phyloP scores from a whole-genome alignment of 331 rosid genomes.

The Cydonia oblonga region DNA sequence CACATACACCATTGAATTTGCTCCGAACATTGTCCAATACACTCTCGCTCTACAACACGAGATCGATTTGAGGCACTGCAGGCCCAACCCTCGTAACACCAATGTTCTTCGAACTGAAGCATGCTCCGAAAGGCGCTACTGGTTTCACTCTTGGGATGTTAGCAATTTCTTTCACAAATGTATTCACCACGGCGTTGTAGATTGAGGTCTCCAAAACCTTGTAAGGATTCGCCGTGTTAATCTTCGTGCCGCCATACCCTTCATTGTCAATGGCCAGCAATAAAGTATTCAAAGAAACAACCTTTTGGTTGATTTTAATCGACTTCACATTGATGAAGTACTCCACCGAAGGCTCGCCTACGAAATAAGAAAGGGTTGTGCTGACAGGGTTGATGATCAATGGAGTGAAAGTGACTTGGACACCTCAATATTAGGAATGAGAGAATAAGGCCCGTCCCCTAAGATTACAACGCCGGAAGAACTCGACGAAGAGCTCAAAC shows the following conservation, averaged over 20 bases:
- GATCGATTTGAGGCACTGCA: slow-evolving; percentile 25
- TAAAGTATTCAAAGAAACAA: slow-evolving; percentile 18
- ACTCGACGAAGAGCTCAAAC: background rate
- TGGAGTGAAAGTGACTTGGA: background rate
- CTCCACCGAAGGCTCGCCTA: background rate
- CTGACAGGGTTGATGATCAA: slow-evolving; percentile 9
- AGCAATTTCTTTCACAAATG: slow-evolving; percentile 15
- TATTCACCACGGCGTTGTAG: slow-evolving; percentile 10
- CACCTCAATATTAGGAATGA: too few species aligned
- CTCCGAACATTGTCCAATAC: slow-evolving; percentile 34
- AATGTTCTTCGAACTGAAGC: slow-evolving; percentile 15
- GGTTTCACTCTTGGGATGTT: slow-evolving; percentile 18
- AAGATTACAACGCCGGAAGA: slow-evolving; percentile 22
- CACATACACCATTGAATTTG: slow-evolving; percentile 45
- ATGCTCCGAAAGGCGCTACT: slow-evolving; percentile 37
- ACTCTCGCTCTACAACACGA: slow-evolving; percentile 18
- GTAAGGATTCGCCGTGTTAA: slow-evolving; percentile 40
- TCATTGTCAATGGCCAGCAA: slow-evolving; percentile 5
- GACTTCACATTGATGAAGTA: slow-evolving; percentile 30
- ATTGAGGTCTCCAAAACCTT: slow-evolving; percentile 4
- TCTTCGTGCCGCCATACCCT: slow-evolving; percentile 15
- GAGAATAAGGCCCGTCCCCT: background rate
- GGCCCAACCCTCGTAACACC: slow-evolving; percentile 29
- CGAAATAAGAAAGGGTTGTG: background rate
- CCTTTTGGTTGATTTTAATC: slow-evolving; percentile 31